Evolutionary conservation across 208 protist species (phyloP), one percentile per base, ranked within the genome.

Genomic region (Acanthamoeba sp.): DNA sequence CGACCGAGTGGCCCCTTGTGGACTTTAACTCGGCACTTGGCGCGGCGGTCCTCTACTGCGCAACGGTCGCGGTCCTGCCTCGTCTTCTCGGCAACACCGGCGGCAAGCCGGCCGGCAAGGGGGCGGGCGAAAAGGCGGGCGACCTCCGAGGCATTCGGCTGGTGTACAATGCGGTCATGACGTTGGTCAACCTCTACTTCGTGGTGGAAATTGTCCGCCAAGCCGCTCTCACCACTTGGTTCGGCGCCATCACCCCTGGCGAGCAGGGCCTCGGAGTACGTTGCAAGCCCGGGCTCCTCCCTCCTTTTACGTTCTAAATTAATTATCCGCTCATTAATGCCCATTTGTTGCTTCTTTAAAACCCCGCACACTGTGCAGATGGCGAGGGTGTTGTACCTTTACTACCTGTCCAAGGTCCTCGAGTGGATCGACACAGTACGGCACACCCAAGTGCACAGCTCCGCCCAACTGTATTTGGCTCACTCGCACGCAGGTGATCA

Each of bases 361-460:
- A 48, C 18, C 22, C 27, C n/a, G 20, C 10, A 10, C 32, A 40
- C 64, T 66, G 0, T 9, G 38, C 69, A 80, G 69, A 80, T 80
- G 69, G 69, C 69, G 22, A 38, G 22, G 36, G 69, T 80, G 69
- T 36, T 80, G 34, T 80, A 80, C 69, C 36, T 80, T 32, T 80
- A 80, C 36, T 80, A 80, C 69, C 38, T 80, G 36, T 80, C 69
- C 38, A 80, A 80, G 69, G 38, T 45, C 18, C 36, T 80, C 29
- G 69, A 80, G 69, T 80, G 69, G 69, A 80, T 80, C 69, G 69
- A 80, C 69, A 80, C 69, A 1, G 69, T 80, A 80, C 69, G 7
- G 36, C 69, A 69, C 22, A 36, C n/a, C n/a, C 4, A 9, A 36
- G n/a, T n/a, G n/a, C n/a, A n/a, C n/a, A n/a, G n/a, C n/a, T n/a